Conservation (phyloP, 139 green algal genomes). For the Coelastrella sp. region DNA sequence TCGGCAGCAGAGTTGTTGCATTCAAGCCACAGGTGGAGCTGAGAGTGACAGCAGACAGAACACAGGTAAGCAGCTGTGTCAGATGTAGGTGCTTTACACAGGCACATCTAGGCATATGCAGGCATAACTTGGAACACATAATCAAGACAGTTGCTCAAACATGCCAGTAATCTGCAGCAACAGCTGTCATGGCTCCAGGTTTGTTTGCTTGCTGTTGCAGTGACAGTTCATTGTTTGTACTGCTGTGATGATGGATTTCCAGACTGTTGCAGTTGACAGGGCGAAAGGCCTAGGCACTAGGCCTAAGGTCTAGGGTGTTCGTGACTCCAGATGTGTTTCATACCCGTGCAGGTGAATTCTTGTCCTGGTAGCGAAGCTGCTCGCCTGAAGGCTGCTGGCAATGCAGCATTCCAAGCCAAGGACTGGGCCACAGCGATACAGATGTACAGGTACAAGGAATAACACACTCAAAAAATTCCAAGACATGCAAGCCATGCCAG, state of each 20-base stretch:
- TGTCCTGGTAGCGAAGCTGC: conserved; percentile 25
- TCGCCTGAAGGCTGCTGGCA: conserved; percentile 21
- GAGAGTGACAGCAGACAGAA: conserved; percentile 9
- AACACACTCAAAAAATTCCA: no score
- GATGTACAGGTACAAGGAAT: conserved; percentile 33
- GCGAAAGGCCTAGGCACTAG: background rate
- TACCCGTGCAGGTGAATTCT: conserved; percentile 6
- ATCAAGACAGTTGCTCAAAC: background rate
- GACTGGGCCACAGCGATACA: conserved; percentile 31
- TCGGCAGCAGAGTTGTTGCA: background rate
- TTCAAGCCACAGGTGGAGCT: background rate
- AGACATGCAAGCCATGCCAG: no score
- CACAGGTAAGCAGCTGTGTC: no score
- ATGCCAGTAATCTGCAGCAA: no score
- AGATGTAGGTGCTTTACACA: background rate
- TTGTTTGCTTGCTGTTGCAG: no score
- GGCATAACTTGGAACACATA: background rate
- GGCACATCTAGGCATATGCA: background rate
- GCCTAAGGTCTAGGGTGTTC: background rate
- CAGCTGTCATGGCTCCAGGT: no score
- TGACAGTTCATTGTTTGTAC: no score
- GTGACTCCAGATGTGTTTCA: background rate
- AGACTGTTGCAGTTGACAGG: background rate
- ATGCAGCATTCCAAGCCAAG: background rate
- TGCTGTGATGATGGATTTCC: no score